Evolutionary conservation across 2,329 filamentous ascomycete species (phyloP).

Genomic region (Venturiaceae sp.): DNA sequence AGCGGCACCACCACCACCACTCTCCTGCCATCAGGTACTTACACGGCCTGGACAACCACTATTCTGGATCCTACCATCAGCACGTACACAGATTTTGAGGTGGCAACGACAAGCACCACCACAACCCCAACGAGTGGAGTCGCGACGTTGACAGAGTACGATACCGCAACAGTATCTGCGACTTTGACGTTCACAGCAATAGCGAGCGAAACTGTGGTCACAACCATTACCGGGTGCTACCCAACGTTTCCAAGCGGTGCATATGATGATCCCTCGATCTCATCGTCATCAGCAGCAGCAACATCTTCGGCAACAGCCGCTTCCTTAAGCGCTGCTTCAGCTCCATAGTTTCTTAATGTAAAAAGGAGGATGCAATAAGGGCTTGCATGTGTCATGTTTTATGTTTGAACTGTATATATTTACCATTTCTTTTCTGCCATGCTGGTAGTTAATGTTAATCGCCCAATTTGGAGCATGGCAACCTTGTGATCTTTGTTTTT

Average conservation of each 20-base stretch:
- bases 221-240: background rate
- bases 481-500: background rate
- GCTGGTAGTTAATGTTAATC: background rate
- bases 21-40: background rate
- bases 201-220: background rate
- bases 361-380: background rate
- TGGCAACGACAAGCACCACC: background rate
- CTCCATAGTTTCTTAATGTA: background rate
- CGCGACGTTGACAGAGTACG: background rate
- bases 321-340: background rate
- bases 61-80: background rate
- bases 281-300: background rate
- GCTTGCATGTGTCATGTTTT: background rate
- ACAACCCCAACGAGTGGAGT: background rate
- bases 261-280: too few species aligned
- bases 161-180: background rate
- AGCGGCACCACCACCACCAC: background rate
- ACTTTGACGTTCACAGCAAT: background rate
- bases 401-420: background rate
- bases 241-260: conserved; percentile 12
- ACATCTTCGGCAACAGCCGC: background rate
- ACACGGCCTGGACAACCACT: background rate
- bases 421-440: background rate
- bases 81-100: background rate
- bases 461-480: background rate